Evolutionary conservation across 2,329 filamentous ascomycete species (phyloP).

Genomic region (Teratosphaeria zuluensis): DNA sequence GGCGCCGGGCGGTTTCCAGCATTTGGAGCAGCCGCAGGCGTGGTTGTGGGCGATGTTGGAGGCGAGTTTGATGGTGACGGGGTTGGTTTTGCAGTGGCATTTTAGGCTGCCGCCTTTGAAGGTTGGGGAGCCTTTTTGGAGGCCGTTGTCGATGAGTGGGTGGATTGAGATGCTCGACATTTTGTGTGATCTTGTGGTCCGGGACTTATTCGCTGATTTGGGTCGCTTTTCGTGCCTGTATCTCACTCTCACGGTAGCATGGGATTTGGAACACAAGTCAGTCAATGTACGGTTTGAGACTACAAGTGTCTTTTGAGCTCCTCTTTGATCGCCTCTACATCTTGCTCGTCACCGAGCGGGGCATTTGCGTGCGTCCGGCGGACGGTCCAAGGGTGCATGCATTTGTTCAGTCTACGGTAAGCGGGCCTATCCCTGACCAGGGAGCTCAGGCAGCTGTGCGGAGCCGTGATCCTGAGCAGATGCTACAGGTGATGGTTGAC

Average conservation of each 20-base stretch:
- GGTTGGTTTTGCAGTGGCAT: conserved; percentile 49
- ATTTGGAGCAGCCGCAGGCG: conserved; percentile 62
- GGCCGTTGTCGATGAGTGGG: conserved; percentile 53
- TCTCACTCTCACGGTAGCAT: too few relatives aligned
- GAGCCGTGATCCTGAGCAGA: background rate
- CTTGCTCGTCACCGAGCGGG: background rate
- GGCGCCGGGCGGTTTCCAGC: conserved; percentile 57
- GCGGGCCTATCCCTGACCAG: background rate
- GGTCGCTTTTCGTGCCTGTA: too few relatives aligned
- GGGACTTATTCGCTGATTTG: background rate
- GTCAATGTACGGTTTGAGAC: too few relatives aligned
- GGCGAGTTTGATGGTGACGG: conserved; percentile 48
- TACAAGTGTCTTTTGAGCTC: background rate
- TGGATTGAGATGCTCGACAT: conserved; percentile 33
- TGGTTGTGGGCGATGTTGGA: conserved; percentile 59
- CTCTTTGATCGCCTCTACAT: background rate
- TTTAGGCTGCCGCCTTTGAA: conserved; percentile 52
- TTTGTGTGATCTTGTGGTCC: background rate
- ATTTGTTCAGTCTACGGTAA: background rate
- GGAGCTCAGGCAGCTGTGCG: background rate
- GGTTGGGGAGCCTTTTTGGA: conserved; percentile 45
- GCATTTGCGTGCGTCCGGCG: background rate
- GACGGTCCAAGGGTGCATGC: background rate
- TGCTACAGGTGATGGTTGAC: background rate
- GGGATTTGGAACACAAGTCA: too few relatives aligned